These are phyloP conservation scores for Castanopsis chinensis DNA, from an alignment of 306 rosid species.

Conservation along the genomic window DNA sequence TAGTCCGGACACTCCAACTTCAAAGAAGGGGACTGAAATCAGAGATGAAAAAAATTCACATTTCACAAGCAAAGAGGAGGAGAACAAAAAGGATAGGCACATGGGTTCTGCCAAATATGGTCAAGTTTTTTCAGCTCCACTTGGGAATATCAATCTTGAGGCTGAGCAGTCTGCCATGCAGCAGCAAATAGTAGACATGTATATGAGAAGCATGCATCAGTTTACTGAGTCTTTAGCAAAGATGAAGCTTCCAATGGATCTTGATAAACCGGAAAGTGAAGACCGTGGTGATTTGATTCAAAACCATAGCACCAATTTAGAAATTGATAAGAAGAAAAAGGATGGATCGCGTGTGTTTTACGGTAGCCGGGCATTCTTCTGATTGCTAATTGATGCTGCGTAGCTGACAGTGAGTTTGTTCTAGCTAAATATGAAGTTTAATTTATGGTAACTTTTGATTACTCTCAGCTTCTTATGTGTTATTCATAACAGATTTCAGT, in stretches of 20 bases:
- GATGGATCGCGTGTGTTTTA: conserved; percentile 84
- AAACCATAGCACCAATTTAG: conserved; percentile 40
- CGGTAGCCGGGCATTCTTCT: conserved; percentile 87
- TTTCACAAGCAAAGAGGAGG: conserved; percentile 41
- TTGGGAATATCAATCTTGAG: conserved; percentile 64
- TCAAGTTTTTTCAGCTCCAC: conserved; percentile 60
- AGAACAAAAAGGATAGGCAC: conserved; percentile 27
- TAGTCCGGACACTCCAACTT: conserved; percentile 68
- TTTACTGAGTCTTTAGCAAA: conserved; percentile 81
- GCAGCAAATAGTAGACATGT: conserved; percentile 86
- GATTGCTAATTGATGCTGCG: conserved; percentile 29
- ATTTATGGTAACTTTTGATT: conserved; percentile 17
- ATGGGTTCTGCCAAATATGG: conserved; percentile 41
- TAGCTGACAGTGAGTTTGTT: conserved; percentile 12
- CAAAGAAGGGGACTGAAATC: conserved; percentile 48
- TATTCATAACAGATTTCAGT: conserved; percentile 18
- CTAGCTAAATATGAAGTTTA: conserved; percentile 14
- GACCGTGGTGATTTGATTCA: conserved; percentile 48
- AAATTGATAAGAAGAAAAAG: conserved; percentile 59
- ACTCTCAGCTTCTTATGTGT: conserved; percentile 17
- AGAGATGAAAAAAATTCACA: conserved; percentile 41
- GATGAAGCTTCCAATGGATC: conserved; percentile 91
- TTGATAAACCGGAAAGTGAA: conserved; percentile 48
- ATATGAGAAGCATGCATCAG: conserved; percentile 89
- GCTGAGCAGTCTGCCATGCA: conserved; percentile 85